These are phyloP conservation scores for Carpinus fangiana DNA, from an alignment of 306 rosid species.

Conservation along the genomic window DNA sequence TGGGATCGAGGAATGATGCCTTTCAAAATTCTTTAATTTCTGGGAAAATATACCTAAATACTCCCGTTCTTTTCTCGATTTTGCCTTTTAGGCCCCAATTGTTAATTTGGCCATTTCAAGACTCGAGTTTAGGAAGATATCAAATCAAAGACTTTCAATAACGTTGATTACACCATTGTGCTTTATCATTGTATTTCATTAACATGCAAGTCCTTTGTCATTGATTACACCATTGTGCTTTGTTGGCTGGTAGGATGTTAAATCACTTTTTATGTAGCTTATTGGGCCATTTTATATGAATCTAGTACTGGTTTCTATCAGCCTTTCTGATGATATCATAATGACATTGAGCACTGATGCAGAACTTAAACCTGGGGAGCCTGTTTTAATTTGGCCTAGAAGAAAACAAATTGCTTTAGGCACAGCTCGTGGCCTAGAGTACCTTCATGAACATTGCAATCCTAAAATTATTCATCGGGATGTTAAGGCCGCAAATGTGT, in stretches of 20 bases:
- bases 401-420: conserved; percentile 92
- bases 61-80: too few relatives aligned
- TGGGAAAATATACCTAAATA: too few relatives aligned
- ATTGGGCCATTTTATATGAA: conserved; percentile 4
- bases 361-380: conserved; percentile 85
- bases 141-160: too few relatives aligned
- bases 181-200: neutral
- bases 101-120: too few relatives aligned
- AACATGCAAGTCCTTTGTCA: neutral
- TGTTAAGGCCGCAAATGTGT: conserved; percentile 98
- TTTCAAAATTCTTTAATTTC: neutral
- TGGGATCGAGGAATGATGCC: neutral
- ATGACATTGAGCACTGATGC: conserved; percentile 35
- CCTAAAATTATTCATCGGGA: conserved; percentile 99
- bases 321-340: conserved; percentile 26
- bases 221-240: neutral
- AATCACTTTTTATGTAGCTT: conserved; percentile 18
- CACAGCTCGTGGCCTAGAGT: conserved; percentile 96
- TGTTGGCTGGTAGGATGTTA: conserved; percentile 10
- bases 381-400: conserved; percentile 82
- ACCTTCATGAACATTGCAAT: conserved; percentile 96
- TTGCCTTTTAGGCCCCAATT: too few relatives aligned
- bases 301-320: conserved; percentile 19
- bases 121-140: too few relatives aligned
- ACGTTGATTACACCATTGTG: neutral